Percentiles rank a stretch among this genome's conserved stretches.
These are phyloP conservation scores for Ophiosphaerella narmari DNA, from an alignment of 2,329 filamentous ascomycete genomes.

Conservation along the genomic window DNA sequence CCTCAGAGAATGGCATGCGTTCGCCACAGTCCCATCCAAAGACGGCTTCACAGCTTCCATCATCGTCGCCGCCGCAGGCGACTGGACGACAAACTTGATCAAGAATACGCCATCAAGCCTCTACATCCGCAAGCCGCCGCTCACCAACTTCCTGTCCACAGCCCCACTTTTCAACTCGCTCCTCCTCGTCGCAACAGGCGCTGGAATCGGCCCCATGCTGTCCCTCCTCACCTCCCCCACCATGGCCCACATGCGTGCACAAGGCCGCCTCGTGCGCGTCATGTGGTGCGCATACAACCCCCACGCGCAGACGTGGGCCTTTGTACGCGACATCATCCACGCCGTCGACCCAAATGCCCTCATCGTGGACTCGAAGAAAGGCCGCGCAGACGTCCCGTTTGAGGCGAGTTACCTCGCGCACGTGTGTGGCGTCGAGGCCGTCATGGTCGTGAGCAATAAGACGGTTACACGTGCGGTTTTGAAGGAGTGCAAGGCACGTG, in stretches of 20 bases:
- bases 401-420: constrained; percentile 12
- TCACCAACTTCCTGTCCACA: constrained; percentile 23
- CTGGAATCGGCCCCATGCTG: constrained; percentile 28
- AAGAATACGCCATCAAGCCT: constrained; percentile 13
- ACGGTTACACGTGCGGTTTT: constrained; percentile 21
- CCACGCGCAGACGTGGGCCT: constrained; percentile 16
- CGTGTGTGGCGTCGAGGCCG: constrained; percentile 12
- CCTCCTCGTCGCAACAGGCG: constrained; percentile 28
- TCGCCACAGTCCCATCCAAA: constrained; percentile 39
- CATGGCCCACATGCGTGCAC: constrained; percentile 7
- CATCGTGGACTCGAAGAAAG: constrained; percentile 17
- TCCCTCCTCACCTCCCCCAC: constrained; percentile 17
- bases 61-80: constrained; percentile 40
- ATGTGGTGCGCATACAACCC: constrained; percentile 25
- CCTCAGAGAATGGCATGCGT: constrained; percentile 44
- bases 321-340: constrained; percentile 15
- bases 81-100: constrained; percentile 37
- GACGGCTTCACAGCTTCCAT: constrained; percentile 16
- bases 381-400: constrained; percentile 16
- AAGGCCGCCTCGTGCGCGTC: constrained; percentile 10
- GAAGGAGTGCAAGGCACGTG: constrained; percentile 8
- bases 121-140: constrained; percentile 22
- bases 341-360: constrained; percentile 13
- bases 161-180: constrained; percentile 22
- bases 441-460: constrained; percentile 28